These are phyloP conservation scores for Cetradonia linearis DNA, from an alignment of 495 filamentous ascomycete genomes.

Conservation along the genomic window DNA sequence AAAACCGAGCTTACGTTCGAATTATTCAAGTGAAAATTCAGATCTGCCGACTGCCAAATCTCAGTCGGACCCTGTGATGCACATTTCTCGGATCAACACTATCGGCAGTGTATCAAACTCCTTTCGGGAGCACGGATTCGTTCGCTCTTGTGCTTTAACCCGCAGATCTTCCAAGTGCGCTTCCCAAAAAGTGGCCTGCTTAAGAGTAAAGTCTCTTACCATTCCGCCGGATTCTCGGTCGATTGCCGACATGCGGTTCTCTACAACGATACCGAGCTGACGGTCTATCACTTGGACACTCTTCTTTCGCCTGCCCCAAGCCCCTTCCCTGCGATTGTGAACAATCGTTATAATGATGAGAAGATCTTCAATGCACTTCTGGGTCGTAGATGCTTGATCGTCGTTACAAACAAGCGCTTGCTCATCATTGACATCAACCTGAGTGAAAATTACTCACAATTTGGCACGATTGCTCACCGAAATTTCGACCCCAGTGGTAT, in stretches of 20 bases:
- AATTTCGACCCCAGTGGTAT: constrained; percentile 15
- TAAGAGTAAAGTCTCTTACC: background rate
- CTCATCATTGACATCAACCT: background rate
- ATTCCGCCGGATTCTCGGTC: background rate
- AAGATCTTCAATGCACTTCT: background rate
- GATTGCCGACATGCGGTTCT: constrained; percentile 5
- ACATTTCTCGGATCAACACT: background rate
- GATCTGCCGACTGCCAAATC: background rate
- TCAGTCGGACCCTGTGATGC: background rate
- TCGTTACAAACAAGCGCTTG: background rate
- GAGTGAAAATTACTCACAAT: background rate
- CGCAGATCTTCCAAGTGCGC: background rate
- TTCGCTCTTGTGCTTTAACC: background rate
- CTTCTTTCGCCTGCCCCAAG: background rate
- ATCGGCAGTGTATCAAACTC: background rate
- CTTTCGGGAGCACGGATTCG: background rate
- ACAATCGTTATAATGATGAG: background rate
- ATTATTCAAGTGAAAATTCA: background rate
- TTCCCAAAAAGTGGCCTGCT: background rate
- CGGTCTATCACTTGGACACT: background rate
- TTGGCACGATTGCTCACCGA: background rate
- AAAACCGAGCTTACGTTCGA: background rate
- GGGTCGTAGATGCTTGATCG: background rate
- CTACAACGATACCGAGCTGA: background rate
- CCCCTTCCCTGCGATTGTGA: background rate